phyloP scores from a whole-genome alignment of 495 filamentous ascomycete species.

The Opeltia flavorubescens region DNA sequence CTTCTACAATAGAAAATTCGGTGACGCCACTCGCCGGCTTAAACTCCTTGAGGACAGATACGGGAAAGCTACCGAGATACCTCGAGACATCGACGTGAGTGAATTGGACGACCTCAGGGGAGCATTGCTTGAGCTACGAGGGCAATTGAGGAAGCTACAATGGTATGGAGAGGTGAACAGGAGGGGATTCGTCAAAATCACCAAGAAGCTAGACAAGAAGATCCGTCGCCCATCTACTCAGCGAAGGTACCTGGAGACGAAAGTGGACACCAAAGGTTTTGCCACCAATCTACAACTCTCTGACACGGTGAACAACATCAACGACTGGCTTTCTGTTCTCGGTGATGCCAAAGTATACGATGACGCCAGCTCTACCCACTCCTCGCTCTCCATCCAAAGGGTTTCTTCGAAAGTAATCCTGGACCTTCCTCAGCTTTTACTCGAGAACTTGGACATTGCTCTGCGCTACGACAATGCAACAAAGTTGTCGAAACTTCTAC shows the following conservation, averaged over 20 bases:
- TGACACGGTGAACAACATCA: conserved; percentile 59
- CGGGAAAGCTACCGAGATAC: conserved; percentile 39
- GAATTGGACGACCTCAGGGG: conserved; percentile 81
- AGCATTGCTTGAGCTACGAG: conserved; percentile 73
- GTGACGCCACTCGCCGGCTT: conserved; percentile 65
- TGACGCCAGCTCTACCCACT: conserved; percentile 57
- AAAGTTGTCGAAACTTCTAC: conserved; percentile 43
- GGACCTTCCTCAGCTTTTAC: conserved; percentile 47
- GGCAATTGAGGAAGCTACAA: conserved; percentile 76
- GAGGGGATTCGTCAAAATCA: conserved; percentile 91
- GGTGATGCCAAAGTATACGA: conserved; percentile 56
- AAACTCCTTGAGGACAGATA: conserved; percentile 78
- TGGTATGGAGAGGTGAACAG: conserved; percentile 98
- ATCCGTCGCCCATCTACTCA: conserved; percentile 57
- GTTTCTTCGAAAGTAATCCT: conserved; percentile 55
- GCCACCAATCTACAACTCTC: conserved; percentile 57
- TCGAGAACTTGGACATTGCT: conserved; percentile 64
- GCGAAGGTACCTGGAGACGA: conserved; percentile 67
- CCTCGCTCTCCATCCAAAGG: conserved; percentile 54
- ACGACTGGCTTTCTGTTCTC: conserved; percentile 77
- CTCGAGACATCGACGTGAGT: conserved; percentile 46
- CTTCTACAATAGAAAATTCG: conserved; percentile 92
- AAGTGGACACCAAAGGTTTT: conserved; percentile 75
- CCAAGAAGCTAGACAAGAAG: conserved; percentile 95
- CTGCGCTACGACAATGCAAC: conserved; percentile 59